Conservation (phyloP, 345 rosid species). For the Acer yangbiense region DNA sequence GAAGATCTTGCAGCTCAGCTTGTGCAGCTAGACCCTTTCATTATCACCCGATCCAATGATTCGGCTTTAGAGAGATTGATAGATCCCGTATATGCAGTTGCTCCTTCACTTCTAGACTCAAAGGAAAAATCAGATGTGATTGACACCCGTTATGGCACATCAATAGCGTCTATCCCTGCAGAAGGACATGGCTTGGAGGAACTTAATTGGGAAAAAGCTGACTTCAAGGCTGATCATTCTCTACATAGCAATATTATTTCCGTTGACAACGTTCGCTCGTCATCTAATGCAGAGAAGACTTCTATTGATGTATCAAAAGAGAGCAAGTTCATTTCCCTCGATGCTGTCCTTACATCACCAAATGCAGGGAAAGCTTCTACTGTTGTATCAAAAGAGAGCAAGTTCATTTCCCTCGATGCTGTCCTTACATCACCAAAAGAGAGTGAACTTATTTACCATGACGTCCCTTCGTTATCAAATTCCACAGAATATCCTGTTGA, state of each 20-base stretch:
- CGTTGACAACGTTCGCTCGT: slow-evolving; percentile 34
- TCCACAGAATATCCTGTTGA: slow-evolving; percentile 18
- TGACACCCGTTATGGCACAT: slow-evolving; percentile 16
- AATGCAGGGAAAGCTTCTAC: slow-evolving; percentile 10
- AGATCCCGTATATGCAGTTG: slow-evolving; percentile 35
- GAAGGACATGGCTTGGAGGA: slow-evolving; percentile 41
- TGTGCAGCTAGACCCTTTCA: slow-evolving; percentile 34
- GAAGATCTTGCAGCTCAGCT: slow-evolving; percentile 33
- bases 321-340: slow-evolving; percentile 25
- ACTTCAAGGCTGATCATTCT: slow-evolving; percentile 23
- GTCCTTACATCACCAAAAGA: slow-evolving; percentile 28
- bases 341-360: slow-evolving; percentile 26
- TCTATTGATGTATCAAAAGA: slow-evolving; percentile 30
- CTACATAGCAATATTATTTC: slow-evolving; percentile 42
- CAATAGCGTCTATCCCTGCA: slow-evolving; percentile 16
- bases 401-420: slow-evolving; percentile 14
- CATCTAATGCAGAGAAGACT: slow-evolving; percentile 25
- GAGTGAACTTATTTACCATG: slow-evolving; percentile 24
- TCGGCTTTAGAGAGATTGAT: slow-evolving; percentile 44
- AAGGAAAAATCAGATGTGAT: slow-evolving; percentile 24
- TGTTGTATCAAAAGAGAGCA: slow-evolving; percentile 27
- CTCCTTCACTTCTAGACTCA: slow-evolving; percentile 28
- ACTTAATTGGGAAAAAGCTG: slow-evolving; percentile 36
- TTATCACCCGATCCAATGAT: slow-evolving; percentile 37
- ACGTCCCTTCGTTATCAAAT: slow-evolving; percentile 13